A percentile compares a stretch with the other conserved stretches of the same genome.
Conservation (phyloP, 75 land plant genomes). For the Selaginella tamariscina region DNA sequence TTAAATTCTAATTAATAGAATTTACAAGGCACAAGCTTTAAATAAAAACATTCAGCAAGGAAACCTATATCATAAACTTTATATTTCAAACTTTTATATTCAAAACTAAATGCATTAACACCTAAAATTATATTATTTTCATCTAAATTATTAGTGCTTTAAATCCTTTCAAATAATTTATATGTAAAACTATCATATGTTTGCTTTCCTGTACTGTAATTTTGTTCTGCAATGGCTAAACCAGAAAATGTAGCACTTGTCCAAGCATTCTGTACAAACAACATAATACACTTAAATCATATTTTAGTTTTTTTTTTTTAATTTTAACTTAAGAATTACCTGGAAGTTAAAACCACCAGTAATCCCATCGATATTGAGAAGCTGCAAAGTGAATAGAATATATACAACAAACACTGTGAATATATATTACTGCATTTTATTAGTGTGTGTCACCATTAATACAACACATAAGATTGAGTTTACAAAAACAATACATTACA, state of each 20-base stretch:
- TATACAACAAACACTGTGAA: background rate
- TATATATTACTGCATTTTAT: background rate
- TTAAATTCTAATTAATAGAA: too few relatives aligned
- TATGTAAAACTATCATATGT: too few relatives aligned
- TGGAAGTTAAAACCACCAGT: slow-evolving; percentile 86
- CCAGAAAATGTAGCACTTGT: background rate
- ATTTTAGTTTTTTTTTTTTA: background rate
- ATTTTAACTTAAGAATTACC: background rate
- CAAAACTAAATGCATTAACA: too few relatives aligned
- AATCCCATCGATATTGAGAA: slow-evolving; percentile 81
- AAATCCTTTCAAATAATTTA: too few relatives aligned
- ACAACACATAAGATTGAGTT: background rate
- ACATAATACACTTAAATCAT: background rate
- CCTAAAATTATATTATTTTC: too few relatives aligned
- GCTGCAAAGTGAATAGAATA: slow-evolving; percentile 27
- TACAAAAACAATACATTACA: background rate
- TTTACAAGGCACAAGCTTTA: too few relatives aligned
- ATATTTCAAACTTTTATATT: too few relatives aligned
- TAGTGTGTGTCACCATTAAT: background rate
- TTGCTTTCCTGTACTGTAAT: too few relatives aligned
- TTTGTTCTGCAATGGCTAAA: background rate
- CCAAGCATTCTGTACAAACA: background rate
- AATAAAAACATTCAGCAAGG: too few relatives aligned
- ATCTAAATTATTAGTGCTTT: too few relatives aligned
- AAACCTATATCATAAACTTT: too few relatives aligned